Conservation (phyloP, 257 asterid genomes). For the Mentha longifolia region DNA sequence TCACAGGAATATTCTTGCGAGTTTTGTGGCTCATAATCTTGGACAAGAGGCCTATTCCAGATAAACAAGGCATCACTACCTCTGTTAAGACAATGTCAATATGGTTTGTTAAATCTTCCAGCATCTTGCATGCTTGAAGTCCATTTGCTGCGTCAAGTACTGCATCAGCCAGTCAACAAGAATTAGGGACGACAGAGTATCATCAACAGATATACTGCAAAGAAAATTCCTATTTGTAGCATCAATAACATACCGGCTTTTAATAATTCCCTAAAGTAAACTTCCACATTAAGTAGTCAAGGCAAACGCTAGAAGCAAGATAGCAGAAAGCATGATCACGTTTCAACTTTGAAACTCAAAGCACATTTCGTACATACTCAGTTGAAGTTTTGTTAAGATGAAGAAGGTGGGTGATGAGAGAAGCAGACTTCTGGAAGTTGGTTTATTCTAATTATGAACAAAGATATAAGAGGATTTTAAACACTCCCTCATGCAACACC, state of each 20-base stretch:
- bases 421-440: background rate
- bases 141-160: constrained; percentile 82
- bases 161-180: constrained; percentile 42
- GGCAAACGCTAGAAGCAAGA: constrained; percentile 2
- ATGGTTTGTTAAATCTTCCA: constrained; percentile 72
- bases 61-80: constrained; percentile 76
- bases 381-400: constrained; percentile 8
- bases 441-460: background rate
- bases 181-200: constrained; percentile 13
- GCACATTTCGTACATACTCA: background rate
- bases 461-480: constrained; percentile 17
- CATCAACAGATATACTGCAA: constrained; percentile 25
- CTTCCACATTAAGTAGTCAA: constrained; percentile 24
- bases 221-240: background rate
- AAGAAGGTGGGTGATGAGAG: background rate
- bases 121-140: constrained; percentile 84
- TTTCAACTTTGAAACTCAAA: constrained; percentile 3
- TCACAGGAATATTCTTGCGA: constrained; percentile 82
- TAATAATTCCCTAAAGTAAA: background rate
- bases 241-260: constrained; percentile 1
- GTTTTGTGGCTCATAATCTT: constrained; percentile 86
- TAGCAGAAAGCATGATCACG: constrained; percentile 4
- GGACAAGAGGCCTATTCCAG: constrained; percentile 78
- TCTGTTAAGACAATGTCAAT: constrained; percentile 82
- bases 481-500: constrained; percentile 18